Evolutionary conservation across 2,329 filamentous ascomycete species (phyloP), one percentile per base, ranked within the genome.

Genomic region (Cercospora sp.): DNA sequence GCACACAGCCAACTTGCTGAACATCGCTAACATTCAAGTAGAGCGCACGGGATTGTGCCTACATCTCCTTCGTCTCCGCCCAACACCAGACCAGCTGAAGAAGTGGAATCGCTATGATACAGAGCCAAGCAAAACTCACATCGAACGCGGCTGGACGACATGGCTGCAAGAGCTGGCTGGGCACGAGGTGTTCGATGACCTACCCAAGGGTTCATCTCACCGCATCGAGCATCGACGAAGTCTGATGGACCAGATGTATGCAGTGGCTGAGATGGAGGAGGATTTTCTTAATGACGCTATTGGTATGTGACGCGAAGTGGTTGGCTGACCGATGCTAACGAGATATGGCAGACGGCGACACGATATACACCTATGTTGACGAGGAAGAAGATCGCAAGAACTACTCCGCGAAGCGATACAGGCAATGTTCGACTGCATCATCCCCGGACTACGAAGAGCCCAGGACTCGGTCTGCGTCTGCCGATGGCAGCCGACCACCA

Each of bases 51-150:
- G 66, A 8, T 67, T 78, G 6, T 72, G 74, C 28, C 34, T 79
- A 12, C 75, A 77, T 65, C 69, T 79, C 1, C 71, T 78, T 30
- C 72, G 74, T 16, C 64, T 78, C 18, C 71, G 76, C 32, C 76
- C 77, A 6, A 69, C 60, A 16, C 74, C 75, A 12, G 73, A 71
- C 16, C 68, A 76, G 55, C 69, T 77, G 34, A 70, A 69, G 49
- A 61, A 66, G 7, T 77, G 75, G 77, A 77, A 78, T 66, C 57
- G 70, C 1, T 65, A 71, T 34, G 70, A 65, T 24, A 66, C 67
- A 1, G 69, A 74, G 37, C 60, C 73, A 13, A 69, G 74, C 53
- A 61, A 70, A 13, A 76, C 70, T 5, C 76, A 77, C 62, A 21
- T 63, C 13, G 53, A 28, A 7, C 32, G 70, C n/a, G 73, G 74